phyloP scores from a whole-genome alignment of 257 asterid genomes.

The Nicotiana sylvestris region DNA sequence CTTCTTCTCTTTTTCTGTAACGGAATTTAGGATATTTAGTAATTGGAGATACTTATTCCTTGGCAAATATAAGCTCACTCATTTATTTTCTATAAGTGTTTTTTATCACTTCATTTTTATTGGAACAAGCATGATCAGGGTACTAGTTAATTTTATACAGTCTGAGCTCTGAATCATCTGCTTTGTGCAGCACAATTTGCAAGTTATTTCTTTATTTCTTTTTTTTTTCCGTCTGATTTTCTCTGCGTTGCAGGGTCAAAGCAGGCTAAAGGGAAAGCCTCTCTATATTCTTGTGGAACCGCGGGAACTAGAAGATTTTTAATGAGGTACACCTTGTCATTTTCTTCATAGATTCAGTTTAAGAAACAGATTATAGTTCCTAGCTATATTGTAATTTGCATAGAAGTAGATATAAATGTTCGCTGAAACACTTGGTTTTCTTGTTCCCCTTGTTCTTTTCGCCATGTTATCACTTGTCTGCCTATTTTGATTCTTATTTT shows the following conservation, averaged over 20 bases:
- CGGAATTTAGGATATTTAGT: background rate
- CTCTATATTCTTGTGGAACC: slow-evolving; percentile 84
- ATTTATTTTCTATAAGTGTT: background rate
- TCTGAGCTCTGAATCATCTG: background rate
- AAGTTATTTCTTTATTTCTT: background rate
- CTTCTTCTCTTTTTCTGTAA: background rate
- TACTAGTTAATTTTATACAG: background rate
- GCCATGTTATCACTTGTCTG: background rate
- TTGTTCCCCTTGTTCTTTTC: background rate
- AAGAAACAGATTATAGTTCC: background rate
- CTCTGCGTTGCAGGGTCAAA: slow-evolving; percentile 39
- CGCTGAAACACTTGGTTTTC: background rate
- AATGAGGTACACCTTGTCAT: slow-evolving; percentile 4
- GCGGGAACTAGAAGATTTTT: slow-evolving; percentile 32
- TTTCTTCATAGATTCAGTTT: background rate
- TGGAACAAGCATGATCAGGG: background rate
- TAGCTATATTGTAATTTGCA: background rate
- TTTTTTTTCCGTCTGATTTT: background rate
- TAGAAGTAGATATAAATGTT: background rate
- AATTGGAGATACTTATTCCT: background rate
- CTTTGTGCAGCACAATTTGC: background rate
- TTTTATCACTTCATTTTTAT: background rate
- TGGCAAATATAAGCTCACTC: background rate
- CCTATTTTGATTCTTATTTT: background rate
- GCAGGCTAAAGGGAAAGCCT: slow-evolving; percentile 62